Base-by-base conservation (phyloP, 805 yeast genomes). In the Gaillardinia entomophila region DNA sequence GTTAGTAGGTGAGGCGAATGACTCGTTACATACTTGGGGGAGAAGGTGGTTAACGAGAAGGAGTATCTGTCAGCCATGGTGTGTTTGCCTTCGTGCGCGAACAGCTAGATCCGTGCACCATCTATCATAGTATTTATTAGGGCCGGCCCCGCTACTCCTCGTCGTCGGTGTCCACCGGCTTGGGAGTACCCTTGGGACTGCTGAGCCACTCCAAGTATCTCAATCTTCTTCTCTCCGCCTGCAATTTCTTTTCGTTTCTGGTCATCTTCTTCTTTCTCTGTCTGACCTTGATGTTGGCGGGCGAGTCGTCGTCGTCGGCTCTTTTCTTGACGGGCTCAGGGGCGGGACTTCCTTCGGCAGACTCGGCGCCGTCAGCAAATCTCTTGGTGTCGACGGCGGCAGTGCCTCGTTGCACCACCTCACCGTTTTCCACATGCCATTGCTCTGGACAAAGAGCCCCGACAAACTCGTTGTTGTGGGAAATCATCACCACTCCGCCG, bases 401-500 rank as follows among this genome's bases (percentile, higher is more conserved):
- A 37, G 75, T 75, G 42, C 95, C 95, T 68, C 80, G 84, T 49
- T 82, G 87, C 16, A 84, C 83, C 68, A 90, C 79, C 38, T 73
- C 73, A 58, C 97, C 97, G 52, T 89, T 83, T 58, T 87, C 95
- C 36, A 90, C 95, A 48, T 83, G 77, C 98, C 98, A 90, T 63
- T 89, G 97, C 67, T 90, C 98, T 24, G 97, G 97, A 61, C 97
- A 89, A 50, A 90, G 66, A 4, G 97, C 97, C 34, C 97, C 95
- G 27, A 89, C 96, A 47, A 90, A 90, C 64, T 90, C 98, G 52
- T 81, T 82, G 70, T 90, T 90, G 70, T 90, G 98, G 42, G 97
- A 89, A 65, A 90, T 90, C 95, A 90, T 86, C 37, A 90, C 94
- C 41, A 90, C 97, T 68, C 97, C 97, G 56, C 98, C 98, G 42